Percentiles rank a stretch among this genome's conserved stretches.
Evolutionary conservation across 1,284 basidiomycete genomes (phyloP).

Genomic region (Cerrena zonata): DNA sequence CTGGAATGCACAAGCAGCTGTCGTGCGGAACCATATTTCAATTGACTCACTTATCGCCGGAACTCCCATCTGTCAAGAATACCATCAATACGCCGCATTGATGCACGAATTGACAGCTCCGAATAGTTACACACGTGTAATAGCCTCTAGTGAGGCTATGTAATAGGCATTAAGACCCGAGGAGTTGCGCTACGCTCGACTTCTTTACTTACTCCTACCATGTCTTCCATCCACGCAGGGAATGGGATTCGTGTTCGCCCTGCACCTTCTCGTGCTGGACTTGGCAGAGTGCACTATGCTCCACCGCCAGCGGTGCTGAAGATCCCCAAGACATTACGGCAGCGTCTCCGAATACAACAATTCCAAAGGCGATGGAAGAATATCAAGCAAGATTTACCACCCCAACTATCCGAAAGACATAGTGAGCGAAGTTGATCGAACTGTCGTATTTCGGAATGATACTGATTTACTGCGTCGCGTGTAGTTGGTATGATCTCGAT

Average conservation of each 20-base stretch:
- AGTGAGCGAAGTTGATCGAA: conserved; percentile 14
- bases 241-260: neutral
- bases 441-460: no score
- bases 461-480: neutral
- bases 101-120: no score
- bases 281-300: neutral
- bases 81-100: no score
- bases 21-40: no score
- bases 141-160: no score
- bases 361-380: conserved; percentile 25
- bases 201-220: no score
- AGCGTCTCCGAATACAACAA: conserved; percentile 16
- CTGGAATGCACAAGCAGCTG: no score
- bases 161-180: no score
- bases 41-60: no score
- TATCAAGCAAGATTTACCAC: conserved; percentile 26
- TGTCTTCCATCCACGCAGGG: neutral
- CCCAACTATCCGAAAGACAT: conserved; percentile 25
- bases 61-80: no score
- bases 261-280: neutral
- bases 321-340: neutral
- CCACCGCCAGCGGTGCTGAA: neutral
- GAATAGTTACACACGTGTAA: no score
- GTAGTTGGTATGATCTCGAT: conserved; percentile 30
- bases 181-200: no score